Base-by-base conservation (phyloP, 192 early-diverging fungal genomes). In the Spizellomyces sp. region DNA sequence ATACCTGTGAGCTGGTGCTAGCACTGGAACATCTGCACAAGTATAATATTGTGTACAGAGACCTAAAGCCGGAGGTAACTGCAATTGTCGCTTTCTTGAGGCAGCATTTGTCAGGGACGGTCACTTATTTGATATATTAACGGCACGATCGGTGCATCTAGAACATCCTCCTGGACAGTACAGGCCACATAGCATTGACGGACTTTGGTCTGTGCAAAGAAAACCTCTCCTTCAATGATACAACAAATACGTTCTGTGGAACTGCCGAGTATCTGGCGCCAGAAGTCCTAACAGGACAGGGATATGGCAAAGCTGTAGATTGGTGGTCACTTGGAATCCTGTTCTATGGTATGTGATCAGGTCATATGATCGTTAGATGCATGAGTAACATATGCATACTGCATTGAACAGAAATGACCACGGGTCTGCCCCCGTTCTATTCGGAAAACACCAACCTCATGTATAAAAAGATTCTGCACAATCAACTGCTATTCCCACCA, bases 301-400 rank as follows among this genome's bases (percentile, higher is more conserved):
- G 88, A 9, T 94, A 94, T 64, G 83, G 82, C 9, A 83, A 89
- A 60, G 80, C 86, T 0, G 88, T 94, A 7, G 92, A 94, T 58
- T 93, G 92, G 92, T 94, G 91, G 91, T 84, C 89, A 9, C 76
- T 94, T 8, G 92, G 92, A 8, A 90, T 94, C 57, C 73, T 94
- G 50, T 77, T 92, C 21, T 94, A 90, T 64, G 90, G 88, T 77
- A 75, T 79, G 77, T 67, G 82, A 47, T 61, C 59, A 17, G 27
- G 27, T 36, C 27, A 36, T 36, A 36, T 36, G 27, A 36, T 36
- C 3, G 27, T 36, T 36, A n/a, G 27, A 3, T 36, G 27, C 27
- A 36, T 36, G 27, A 36, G 27, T 36, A 36, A 36, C 27, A 36
- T 36, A 36, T 36, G 27, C 27, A 36, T 36, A 36, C 27, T 36